Base-by-base conservation (phyloP, 768 basidiomycete species). In the Pleurotus tuoliensis region DNA sequence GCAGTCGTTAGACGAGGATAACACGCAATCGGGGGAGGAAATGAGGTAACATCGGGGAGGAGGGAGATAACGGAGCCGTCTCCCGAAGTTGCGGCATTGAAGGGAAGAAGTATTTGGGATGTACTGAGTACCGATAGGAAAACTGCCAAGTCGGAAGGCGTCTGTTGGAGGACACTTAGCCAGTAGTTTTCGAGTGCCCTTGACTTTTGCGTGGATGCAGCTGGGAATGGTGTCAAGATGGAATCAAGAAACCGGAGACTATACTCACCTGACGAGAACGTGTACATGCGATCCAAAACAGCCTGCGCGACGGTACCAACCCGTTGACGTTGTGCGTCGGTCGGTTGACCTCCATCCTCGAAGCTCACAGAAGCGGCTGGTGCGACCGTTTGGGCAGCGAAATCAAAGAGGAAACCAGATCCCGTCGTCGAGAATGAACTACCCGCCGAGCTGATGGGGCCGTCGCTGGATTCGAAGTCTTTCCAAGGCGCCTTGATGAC, bases 1-100 rank as follows among this genome's bases (percentile, higher is more conserved):
- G 69, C 57, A 11, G 67, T 48, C 25, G 65, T 66, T 9, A 87
- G 69, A 22, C 72, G 70, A n/a, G 87, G 84, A 63, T 82, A 85
- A 63, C 86, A 88, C 11, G 78, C 74, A 1, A 84, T 64, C 0
- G 86, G 83, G 9, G 83, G 80, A 7, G 86, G 84, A 62, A 87
- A 86, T 13, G 73, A 64, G 4, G 76, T 59, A 12, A 79, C 73
- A 56, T 69, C 69, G 3, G 71, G 68, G 49, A 86, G 68, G 15
- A 83, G 63, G 25, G 69, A 67, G 13, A 71, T 64, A 30, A 84
- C 64, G 7, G 72, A 54, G 4, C 57, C 61, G 2, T 59, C 51
- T 25, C 61, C 67, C 22, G 67, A 64, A n/a, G 71, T 67, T 9
- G 76, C 76, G 18, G 79, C 80, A 63, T 87, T 80, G 62, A 86